Percentiles rank a stretch among this genome's conserved stretches.
phyloP scores from a whole-genome alignment of 2,329 filamentous ascomycete species.

The Exophiala calicioides region DNA sequence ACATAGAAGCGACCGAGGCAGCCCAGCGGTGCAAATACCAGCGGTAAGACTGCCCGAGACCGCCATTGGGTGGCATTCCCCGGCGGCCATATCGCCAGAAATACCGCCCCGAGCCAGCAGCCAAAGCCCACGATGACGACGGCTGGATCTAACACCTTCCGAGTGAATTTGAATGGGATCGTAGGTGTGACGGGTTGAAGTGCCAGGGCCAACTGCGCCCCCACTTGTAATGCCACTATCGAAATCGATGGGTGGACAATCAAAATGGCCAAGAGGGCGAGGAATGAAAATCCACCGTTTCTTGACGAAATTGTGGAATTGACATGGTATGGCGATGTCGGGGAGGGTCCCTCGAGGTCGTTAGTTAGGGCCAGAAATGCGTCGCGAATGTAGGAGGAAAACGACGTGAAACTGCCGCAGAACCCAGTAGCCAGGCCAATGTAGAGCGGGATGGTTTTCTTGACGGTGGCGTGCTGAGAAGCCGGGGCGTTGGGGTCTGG shows the following conservation, averaged over 20 bases:
- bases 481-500: slow-evolving; percentile 19
- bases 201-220: slow-evolving; percentile 69
- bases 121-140: slow-evolving; percentile 65
- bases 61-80: slow-evolving; percentile 63
- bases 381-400: slow-evolving; percentile 80
- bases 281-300: slow-evolving; percentile 73
- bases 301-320: slow-evolving; percentile 46
- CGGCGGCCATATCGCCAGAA: slow-evolving; percentile 69
- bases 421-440: slow-evolving; percentile 82
- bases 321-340: slow-evolving; percentile 42
- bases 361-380: slow-evolving; percentile 74
- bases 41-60: slow-evolving; percentile 67
- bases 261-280: slow-evolving; percentile 71
- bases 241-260: slow-evolving; percentile 69
- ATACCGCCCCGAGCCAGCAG: slow-evolving; percentile 71
- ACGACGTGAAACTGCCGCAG: slow-evolving; percentile 83
- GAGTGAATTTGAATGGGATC: slow-evolving; percentile 56
- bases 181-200: slow-evolving; percentile 60
- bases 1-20: too few species aligned
- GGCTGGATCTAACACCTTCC: slow-evolving; percentile 61
- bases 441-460: slow-evolving; percentile 82
- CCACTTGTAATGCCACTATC: slow-evolving; percentile 65
- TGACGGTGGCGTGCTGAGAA: slow-evolving; percentile 39
- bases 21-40: slow-evolving; percentile 83
- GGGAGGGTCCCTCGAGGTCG: slow-evolving; percentile 56